These are phyloP conservation scores for Liriodendron chinense DNA, from an alignment of 164 flowering plant genomes.

Conservation along the genomic window DNA sequence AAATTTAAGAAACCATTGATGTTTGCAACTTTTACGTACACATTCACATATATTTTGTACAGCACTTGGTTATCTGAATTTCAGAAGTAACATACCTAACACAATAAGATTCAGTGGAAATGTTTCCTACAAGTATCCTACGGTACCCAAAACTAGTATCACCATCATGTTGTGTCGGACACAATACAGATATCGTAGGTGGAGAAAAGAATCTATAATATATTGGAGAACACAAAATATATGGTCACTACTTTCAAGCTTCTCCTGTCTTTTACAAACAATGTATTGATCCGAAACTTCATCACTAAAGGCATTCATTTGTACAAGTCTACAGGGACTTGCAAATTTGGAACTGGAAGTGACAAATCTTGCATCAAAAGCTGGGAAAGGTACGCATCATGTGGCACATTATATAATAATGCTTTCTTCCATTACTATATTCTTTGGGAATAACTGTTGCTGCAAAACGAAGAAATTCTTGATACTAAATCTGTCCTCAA, in stretches of 20 bases:
- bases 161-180: too few relatives aligned
- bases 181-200: too few relatives aligned
- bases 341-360: slow-evolving; percentile 93
- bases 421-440: too few relatives aligned
- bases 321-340: slow-evolving; percentile 40
- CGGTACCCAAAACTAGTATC: too few relatives aligned
- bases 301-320: not conserved
- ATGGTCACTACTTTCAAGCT: not conserved
- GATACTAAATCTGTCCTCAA: not conserved
- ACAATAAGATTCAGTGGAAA: too few relatives aligned
- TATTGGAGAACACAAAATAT: not conserved
- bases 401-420: not conserved
- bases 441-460: not conserved
- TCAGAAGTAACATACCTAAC: too few relatives aligned
- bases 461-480: too few relatives aligned
- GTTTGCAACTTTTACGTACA: too few relatives aligned
- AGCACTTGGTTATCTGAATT: too few relatives aligned
- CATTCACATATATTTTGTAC: too few relatives aligned
- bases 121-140: too few relatives aligned
- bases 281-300: not conserved
- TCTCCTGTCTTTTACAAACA: not conserved
- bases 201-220: not conserved
- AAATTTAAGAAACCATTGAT: too few relatives aligned
- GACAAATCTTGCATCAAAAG: slow-evolving; percentile 91
- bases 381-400: slow-evolving; percentile 78